Evolutionary conservation across 345 rosid genomes (phyloP), one percentile per base, ranked within the genome.

Genomic region (Arabis hirsuta): DNA sequence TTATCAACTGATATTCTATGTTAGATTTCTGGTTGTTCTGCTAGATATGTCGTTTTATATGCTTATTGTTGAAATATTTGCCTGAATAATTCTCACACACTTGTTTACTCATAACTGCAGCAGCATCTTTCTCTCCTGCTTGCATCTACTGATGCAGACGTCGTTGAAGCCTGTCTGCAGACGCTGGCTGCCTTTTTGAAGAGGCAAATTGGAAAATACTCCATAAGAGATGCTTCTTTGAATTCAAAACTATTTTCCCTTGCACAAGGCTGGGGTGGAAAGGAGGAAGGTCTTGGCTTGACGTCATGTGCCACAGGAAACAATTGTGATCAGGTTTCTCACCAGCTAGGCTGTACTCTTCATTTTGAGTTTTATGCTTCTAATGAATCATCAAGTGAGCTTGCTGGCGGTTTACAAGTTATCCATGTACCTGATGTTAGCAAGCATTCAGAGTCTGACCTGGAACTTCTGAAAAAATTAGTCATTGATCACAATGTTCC

Each of bases 261-360:
- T 78, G 96, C 97, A 24, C 98, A 91, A 85, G 98, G 98, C 73
- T 94, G 98, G 98, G 98, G 98, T 2, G 96, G 94, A 61, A 91
- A 94, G 79, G 98, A 94, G 74, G 97, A 89, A 87, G 98, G 98
- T 62, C 96, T 94, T 52, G 98, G 97, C 67, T 82, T 94, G 73
- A 81, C 83, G 77, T 84, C 87, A 26, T 89, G 96, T 84, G 80
- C 91, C 74, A 72, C 86, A 43, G 80, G 78, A 70, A 77, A 83
- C 78, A 86, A 79, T 56, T 85, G 89, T 79, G 97, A 94, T 52
- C 81, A 81, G 57, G 73, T 84, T 55, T 90, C 95, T 32, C 81
- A 81, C 79, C 90, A 84, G 81, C 80, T 94, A 59, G 98, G 98
- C 9, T 89, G 88, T 79, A 89, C 96, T 56, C 89, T 91, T 50